Evolutionary conservation across 108 stramenopile genomes (phyloP), one percentile per base, ranked within the genome.

Genomic region (Nitzschia sp.): DNA sequence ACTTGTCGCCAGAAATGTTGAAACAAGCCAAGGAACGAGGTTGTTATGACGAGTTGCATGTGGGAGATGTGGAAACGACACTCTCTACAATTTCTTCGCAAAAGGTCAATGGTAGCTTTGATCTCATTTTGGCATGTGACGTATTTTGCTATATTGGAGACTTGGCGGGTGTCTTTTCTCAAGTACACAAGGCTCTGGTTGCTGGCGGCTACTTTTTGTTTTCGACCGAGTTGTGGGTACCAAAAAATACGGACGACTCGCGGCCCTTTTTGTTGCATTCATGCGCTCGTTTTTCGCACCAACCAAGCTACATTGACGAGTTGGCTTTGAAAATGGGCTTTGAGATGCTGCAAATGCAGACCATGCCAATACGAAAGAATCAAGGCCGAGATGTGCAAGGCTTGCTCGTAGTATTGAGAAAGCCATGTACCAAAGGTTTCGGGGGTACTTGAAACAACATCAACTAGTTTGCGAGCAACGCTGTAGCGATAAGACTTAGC

Each of bases 41-140:
- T 6, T 87, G 85, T 51, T 90, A 87, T 49, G 77, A 85, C 47
- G 34, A 68, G 3, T 46, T 85, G 15, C 51, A 74, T 13, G 78
- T 85, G 2, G 87, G 84, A 11, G 80, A 88, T 74, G 75, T 83
- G 6, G 70, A 70, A 28, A 69, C 48, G 18, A 70, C 74, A n/a
- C 78, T 84, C n/a, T 59, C 13, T 9, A 42, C 49, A 51, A 23
- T 17, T 19, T 19, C n/a, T 23, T 51, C n/a, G n/a, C 17, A n/a
- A 17, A 51, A 5, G n/a, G 21, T 19, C 8, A 51, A 23, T 19
- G 36, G 25, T 1, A 4, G 1, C n/a, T 90, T 73, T 61, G 84
- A 87, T 60, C 69, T 90, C 24, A 70, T 90, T 13, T 79, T 87
- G 62, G 82, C 89, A 27, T 90, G 89, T 66, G 86, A 90, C 66